A percentile compares a stretch with the other conserved stretches of the same genome.
Conservation (phyloP, 768 basidiomycete species). For the Xerocomus spinulosus region DNA sequence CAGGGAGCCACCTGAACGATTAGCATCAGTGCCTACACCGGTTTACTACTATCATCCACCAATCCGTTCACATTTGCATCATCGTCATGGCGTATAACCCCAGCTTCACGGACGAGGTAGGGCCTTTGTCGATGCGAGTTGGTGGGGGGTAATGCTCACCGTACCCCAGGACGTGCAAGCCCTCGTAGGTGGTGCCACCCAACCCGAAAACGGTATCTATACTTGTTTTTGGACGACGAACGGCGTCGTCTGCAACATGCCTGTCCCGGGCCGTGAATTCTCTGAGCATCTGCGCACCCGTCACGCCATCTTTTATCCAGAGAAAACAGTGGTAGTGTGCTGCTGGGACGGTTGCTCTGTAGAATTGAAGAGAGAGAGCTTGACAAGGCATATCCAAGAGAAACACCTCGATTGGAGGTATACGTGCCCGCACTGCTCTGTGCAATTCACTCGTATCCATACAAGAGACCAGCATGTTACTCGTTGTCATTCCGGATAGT, state of each 20-base stretch:
- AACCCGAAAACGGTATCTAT: constrained; percentile 6
- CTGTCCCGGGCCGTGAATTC: constrained; percentile 8
- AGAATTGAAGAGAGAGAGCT: constrained; percentile 27
- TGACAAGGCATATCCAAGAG: constrained; percentile 26
- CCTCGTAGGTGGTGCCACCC: constrained; percentile 1
- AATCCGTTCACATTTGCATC: background rate
- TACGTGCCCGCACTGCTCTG: constrained; percentile 15
- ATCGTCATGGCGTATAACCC: constrained; percentile 11
- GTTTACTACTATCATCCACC: background rate
- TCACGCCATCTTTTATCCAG: constrained; percentile 21
- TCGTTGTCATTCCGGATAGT: too few species aligned
- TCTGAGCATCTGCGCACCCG: constrained; percentile 18
- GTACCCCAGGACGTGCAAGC: constrained; percentile 1
- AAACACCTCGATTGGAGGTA: constrained; percentile 18
- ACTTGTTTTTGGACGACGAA: constrained; percentile 15
- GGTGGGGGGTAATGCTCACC: constrained; percentile 3
- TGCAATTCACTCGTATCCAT: constrained; percentile 24
- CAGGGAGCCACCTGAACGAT: background rate
- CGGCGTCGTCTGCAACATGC: background rate
- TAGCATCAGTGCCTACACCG: constrained; percentile 1
- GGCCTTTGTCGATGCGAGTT: background rate
- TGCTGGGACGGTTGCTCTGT: constrained; percentile 16
- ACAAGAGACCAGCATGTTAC: constrained; percentile 17
- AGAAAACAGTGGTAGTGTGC: constrained; percentile 5
- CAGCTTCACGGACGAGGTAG: constrained; percentile 11